Evolutionary conservation across 331 rosid species (phyloP), one percentile per base, ranked within the genome.

Genomic region (Malus hybrid): DNA sequence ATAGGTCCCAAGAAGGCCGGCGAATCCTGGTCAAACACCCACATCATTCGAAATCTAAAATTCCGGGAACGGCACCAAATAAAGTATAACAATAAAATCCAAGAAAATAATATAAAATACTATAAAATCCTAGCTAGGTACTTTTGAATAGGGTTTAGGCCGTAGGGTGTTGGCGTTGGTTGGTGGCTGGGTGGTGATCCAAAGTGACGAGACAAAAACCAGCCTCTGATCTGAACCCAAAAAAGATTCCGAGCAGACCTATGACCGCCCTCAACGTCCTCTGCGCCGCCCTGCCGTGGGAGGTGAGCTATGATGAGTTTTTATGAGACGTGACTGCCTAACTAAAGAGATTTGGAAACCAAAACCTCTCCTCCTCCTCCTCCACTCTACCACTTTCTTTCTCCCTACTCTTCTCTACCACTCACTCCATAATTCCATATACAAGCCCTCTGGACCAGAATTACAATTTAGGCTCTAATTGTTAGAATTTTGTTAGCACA

Each of bases 1-100:
- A 28, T 62, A 62, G 66, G 66, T 62, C 66, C 66, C 66, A 62
- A 62, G 66, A 26, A 12, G 66, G 66, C 66, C 66, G 66, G 66
- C 34, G 66, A 62, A 16, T 26, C 36, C 10, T 62, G 66, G 66
- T 62, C 66, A 62, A 62, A 62, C n/a, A 28, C 36, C 36, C 66
- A 26, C 66, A 62, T 62, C 66, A 13, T 62, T 14, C 36, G 16
- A 62, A 62, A 62, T 62, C 66, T 28, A 13, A 62, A 11, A 62
- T 2, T 62, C 36, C 66, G 34, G 36, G 66, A 58, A 42, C 14
- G 1, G 14, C 48, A 10, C 48, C 48, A 42, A 42, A 42, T 42
- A 42, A 42, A 10, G 14, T 42, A 42, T 42, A 42, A 42, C 48
- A 42, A 42, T 42, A 42, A 42, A 42, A 42, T 42, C 48, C 48